These are phyloP conservation scores for Coemansia sp. DNA, from an alignment of 192 early-diverging fungal species.

Conservation along the genomic window DNA sequence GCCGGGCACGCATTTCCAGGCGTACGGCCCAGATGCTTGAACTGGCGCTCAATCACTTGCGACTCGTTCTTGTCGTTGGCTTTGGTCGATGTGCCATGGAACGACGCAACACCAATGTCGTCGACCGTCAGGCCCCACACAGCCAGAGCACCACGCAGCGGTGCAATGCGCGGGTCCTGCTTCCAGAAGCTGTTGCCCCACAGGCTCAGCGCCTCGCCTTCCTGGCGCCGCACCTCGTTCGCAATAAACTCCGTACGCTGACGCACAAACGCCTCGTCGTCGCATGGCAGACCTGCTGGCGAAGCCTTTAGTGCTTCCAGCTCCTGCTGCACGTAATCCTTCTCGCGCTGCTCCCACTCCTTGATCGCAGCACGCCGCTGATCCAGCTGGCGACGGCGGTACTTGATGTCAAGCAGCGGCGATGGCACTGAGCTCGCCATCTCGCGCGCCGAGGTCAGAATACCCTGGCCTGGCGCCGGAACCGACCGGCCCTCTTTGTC, in stretches of 20 bases:
- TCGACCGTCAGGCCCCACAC: slow-evolving; percentile 35
- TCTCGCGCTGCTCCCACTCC: slow-evolving; percentile 39
- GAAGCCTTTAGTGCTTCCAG: slow-evolving; percentile 27
- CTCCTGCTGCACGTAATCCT: slow-evolving; percentile 27
- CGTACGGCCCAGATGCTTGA: slow-evolving; percentile 35
- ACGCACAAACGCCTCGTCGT: slow-evolving; percentile 35
- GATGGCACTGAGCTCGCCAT: slow-evolving; percentile 58
- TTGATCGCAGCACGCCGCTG: slow-evolving; percentile 31
- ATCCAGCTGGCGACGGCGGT: slow-evolving; percentile 78
- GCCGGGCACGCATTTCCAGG: slow-evolving; percentile 30
- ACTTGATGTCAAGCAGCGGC: slow-evolving; percentile 80
- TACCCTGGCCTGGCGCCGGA: slow-evolving; percentile 77
- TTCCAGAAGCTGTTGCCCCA: slow-evolving; percentile 86
- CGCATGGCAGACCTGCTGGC: slow-evolving; percentile 50
- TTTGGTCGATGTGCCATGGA: slow-evolving; percentile 13
- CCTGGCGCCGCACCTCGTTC: slow-evolving; percentile 71
- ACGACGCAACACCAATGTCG: slow-evolving; percentile 21
- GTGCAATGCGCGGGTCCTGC: slow-evolving; percentile 75
- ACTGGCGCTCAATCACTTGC: slow-evolving; percentile 28
- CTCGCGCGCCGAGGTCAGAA: slow-evolving; percentile 89
- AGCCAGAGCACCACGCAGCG: slow-evolving; percentile 84
- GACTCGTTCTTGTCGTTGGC: slow-evolving; percentile 44
- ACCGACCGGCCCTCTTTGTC: slow-evolving; percentile 73
- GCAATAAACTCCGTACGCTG: slow-evolving; percentile 54
- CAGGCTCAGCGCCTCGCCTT: slow-evolving; percentile 73